Conservation (phyloP, 106 monocot species). For the Posidonia australis region DNA sequence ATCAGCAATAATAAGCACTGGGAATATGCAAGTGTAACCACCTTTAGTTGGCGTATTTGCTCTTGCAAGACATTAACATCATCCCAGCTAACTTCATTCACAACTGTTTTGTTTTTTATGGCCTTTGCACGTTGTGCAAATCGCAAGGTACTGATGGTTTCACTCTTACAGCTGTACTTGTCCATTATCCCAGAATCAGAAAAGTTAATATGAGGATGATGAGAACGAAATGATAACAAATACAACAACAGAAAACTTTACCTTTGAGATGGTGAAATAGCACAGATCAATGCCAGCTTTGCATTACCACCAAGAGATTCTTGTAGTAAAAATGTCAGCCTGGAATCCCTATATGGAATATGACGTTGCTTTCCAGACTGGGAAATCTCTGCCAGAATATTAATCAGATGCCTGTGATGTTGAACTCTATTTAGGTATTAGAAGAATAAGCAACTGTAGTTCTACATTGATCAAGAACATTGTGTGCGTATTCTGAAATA, state of each 20-base stretch:
- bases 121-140: conserved; percentile 90
- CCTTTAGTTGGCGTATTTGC: conserved; percentile 86
- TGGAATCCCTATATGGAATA: conserved; percentile 89
- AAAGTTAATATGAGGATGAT: too few species aligned
- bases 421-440: too few species aligned
- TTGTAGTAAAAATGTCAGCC: conserved; percentile 81
- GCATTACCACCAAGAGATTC: conserved; percentile 99
- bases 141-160: conserved; percentile 81
- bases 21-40: too few species aligned
- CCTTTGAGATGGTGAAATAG: conserved; percentile 80
- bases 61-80: conserved; percentile 77
- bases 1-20: too few species aligned
- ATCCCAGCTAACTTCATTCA: conserved; percentile 79
- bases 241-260: conserved; percentile 6
- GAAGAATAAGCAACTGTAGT: too few species aligned
- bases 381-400: conserved; percentile 84
- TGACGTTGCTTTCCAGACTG: conserved; percentile 84
- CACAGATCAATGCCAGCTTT: conserved; percentile 87
- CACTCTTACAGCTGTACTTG: conserved; percentile 78
- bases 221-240: too few species aligned
- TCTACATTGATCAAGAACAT: too few species aligned
- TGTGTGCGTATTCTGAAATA: too few species aligned
- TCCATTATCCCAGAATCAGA: too few species aligned
- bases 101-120: conserved; percentile 80
- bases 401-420: conserved; percentile 62